Evolutionary conservation across 176 grass and related monocot species (phyloP).

Genomic region (Phoenix roebelenii): DNA sequence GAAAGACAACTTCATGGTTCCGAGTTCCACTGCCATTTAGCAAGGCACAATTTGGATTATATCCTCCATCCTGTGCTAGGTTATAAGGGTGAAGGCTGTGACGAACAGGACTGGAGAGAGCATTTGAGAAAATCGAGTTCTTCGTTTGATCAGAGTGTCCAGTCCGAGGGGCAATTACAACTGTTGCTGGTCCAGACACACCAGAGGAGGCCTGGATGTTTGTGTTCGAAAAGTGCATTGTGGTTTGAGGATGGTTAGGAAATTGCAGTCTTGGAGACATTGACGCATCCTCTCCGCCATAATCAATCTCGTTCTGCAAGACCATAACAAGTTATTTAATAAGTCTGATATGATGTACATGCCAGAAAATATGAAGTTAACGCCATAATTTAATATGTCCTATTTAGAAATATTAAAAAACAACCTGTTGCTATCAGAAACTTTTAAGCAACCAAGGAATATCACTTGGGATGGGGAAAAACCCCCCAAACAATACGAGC

Average conservation of each 20-base stretch:
- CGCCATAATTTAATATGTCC: no score
- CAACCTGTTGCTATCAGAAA: no score
- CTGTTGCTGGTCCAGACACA: constrained; percentile 25
- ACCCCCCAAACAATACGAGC: no score
- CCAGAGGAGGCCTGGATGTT: constrained; percentile 17
- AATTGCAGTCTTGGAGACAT: constrained; percentile 21
- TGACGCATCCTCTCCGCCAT: constrained; percentile 16
- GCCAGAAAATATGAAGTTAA: no score
- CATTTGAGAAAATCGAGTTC: constrained; percentile 19
- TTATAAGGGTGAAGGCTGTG: constrained; percentile 15
- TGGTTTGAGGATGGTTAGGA: constrained; percentile 11
- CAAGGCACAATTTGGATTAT: not conserved
- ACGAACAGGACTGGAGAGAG: constrained; percentile 19
- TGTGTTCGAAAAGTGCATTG: constrained; percentile 7
- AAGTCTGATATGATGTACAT: no score
- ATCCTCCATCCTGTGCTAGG: constrained; percentile 13
- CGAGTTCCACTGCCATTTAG: constrained; percentile 5
- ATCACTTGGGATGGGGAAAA: no score
- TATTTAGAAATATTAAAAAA: no score
- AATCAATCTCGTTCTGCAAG: constrained; percentile 46
- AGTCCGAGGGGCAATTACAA: constrained; percentile 16
- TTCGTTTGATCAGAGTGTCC: constrained; percentile 26
- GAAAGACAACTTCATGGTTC: constrained; percentile 5
- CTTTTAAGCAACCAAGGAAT: no score
- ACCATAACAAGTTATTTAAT: not conserved